These are phyloP conservation scores for Peterozyma xylosa DNA, from an alignment of 805 yeast genomes.

Conservation along the genomic window DNA sequence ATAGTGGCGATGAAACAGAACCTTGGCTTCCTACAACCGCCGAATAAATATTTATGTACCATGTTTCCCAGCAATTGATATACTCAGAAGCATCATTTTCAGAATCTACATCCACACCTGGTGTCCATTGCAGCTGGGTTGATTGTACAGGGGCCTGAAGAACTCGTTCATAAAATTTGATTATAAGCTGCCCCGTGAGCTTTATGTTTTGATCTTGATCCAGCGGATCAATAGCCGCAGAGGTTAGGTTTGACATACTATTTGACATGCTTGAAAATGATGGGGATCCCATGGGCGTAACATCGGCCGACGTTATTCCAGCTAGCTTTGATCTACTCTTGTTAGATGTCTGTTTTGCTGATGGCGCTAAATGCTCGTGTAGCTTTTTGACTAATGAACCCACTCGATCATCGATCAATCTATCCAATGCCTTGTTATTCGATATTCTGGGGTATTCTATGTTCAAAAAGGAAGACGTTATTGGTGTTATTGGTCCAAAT, in stretches of 20 bases:
- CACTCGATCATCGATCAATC: constrained; percentile 5
- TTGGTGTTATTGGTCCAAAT: constrained; percentile 5
- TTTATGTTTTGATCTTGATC: neutral
- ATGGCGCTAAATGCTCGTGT: no score
- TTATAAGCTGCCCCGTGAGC: neutral
- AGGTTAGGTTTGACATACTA: neutral
- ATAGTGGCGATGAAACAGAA: constrained; percentile 1
- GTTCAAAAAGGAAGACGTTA: constrained; percentile 4
- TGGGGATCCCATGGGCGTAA: neutral
- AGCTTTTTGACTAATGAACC: neutral
- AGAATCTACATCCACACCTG: neutral
- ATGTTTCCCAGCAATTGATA: constrained; percentile 58
- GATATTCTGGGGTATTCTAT: constrained; percentile 6
- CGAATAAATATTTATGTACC: constrained; percentile 43
- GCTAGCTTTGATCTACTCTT: no score
- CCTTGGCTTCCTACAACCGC: neutral
- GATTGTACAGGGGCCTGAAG: neutral
- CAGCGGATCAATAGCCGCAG: neutral
- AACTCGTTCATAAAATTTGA: neutral
- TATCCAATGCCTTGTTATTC: neutral
- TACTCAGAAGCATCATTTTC: neutral
- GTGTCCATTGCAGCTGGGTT: no score
- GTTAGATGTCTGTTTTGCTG: no score
- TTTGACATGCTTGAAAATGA: neutral
- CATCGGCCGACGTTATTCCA: no score